These are phyloP conservation scores for Albizia julibrissin DNA, from an alignment of 306 rosid species.

Conservation along the genomic window DNA sequence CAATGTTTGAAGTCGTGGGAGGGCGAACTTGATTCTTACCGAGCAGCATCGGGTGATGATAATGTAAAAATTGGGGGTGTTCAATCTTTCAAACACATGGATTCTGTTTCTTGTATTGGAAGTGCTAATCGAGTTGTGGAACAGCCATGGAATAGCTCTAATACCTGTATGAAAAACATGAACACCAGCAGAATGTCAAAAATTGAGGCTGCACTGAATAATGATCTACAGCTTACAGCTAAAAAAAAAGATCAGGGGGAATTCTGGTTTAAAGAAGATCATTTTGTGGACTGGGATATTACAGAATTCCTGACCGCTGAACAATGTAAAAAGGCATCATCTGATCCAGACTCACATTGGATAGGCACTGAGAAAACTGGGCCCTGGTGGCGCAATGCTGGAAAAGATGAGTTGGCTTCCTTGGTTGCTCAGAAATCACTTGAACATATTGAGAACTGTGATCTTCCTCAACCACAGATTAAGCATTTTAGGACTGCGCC, in stretches of 20 bases:
- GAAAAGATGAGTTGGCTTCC: conserved; percentile 79
- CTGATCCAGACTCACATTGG: conserved; percentile 59
- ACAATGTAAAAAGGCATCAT: conserved; percentile 45
- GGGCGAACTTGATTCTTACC: conserved; percentile 49
- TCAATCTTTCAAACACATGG: conserved; percentile 35
- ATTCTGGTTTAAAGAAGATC: conserved; percentile 50
- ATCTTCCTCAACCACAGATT: conserved; percentile 76
- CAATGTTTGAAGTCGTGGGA: conserved; percentile 43
- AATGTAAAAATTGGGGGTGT: conserved; percentile 33
- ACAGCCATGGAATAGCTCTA: conserved; percentile 35
- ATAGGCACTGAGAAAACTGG: conserved; percentile 53
- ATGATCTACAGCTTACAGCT: conserved; percentile 33
- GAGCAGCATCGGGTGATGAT: conserved; percentile 39
- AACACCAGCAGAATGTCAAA: conserved; percentile 33
- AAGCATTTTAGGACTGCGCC: conserved; percentile 41
- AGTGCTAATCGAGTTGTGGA: conserved; percentile 37
- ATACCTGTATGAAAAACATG: conserved; percentile 37
- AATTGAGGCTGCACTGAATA: conserved; percentile 42
- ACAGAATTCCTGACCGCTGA: conserved; percentile 43
- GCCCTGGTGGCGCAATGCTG: conserved; percentile 83
- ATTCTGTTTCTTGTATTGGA: conserved; percentile 34
- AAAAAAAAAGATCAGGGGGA: conserved; percentile 51
- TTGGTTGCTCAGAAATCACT: conserved; percentile 83
- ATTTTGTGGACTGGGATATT: conserved; percentile 56
- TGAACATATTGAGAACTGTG: conserved; percentile 77